These are phyloP conservation scores for Taiwanofungus camphoratus DNA, from an alignment of 1,284 basidiomycete genomes.

Conservation along the genomic window DNA sequence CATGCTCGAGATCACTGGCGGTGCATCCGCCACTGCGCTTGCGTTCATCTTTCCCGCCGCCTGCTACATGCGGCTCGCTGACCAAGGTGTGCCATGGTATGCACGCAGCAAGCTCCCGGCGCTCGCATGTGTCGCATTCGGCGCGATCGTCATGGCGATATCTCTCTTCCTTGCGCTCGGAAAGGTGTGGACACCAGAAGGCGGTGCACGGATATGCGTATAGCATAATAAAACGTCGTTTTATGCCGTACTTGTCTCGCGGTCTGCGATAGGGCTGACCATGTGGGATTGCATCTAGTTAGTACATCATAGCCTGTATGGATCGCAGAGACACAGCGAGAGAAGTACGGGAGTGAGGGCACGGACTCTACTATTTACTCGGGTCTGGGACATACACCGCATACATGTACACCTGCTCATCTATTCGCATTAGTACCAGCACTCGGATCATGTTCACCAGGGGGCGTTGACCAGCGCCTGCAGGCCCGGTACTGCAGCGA, in stretches of 20 bases:
- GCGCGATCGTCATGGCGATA: conserved; percentile 72
- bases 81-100: conserved; percentile 55
- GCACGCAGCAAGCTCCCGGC: conserved; percentile 72
- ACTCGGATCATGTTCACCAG: conserved; percentile 6
- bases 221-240: too few relatives aligned
- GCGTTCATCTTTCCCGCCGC: conserved; percentile 93
- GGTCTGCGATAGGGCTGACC: too few relatives aligned
- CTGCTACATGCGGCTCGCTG: conserved; percentile 76
- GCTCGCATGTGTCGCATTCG: conserved; percentile 68
- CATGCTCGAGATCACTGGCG: conserved; percentile 96
- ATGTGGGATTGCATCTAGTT: conserved; percentile 7
- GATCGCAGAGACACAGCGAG: neutral
- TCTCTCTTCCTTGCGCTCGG: conserved; percentile 70
- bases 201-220: conserved; percentile 61
- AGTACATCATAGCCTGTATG: conserved; percentile 1
- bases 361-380: neutral
- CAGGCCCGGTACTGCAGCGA: conserved; percentile 61
- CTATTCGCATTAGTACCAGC: conserved; percentile 4
- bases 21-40: conserved; percentile 88
- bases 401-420: conserved; percentile 15
- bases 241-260: conserved; percentile 8
- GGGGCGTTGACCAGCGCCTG: conserved; percentile 33
- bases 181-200: conserved; percentile 72
- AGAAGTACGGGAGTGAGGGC: neutral
- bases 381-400: neutral